Base-by-base conservation (phyloP, 2,329 filamentous ascomycete species). In the Thermothelomyces thermophilus region DNA sequence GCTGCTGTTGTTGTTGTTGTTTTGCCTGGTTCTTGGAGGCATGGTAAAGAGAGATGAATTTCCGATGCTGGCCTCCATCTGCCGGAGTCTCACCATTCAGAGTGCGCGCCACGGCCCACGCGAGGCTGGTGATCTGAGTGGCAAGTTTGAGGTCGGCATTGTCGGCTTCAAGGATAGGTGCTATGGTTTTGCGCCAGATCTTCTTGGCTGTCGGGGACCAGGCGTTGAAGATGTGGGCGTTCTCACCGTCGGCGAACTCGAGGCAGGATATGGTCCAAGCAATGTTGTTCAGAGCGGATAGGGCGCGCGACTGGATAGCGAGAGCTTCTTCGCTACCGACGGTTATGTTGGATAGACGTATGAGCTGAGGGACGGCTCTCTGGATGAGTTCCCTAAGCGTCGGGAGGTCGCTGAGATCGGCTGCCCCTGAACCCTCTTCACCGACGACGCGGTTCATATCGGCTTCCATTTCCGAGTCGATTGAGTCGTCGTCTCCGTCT, bases 361-460 rank as follows among this genome's bases (percentile, higher is more conserved):
- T 66, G 41, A 80, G 64, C 52, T 75, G 68, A 2, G 74, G 74
- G 10, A 75, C 65, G 20, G 73, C 74, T 39, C 60, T 65, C 16
- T 68, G 64, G 24, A 76, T 60, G 11, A 77, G 67, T 34, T 68
- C 67, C 44, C 73, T 72, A 30, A 83, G 69, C 3, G 77, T 77
- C 13, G 78, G 76, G 22, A 79, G 63, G 55, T 79, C 73, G 53
- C 78, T 70, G 41, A 79, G 69, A 36, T 66, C 68, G 46, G 56
- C 67, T 10, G 65, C 60, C n/a, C 70, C 68, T 7, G 70, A 69
- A 17, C 69, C 67, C 35, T 71, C 69, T 22, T 60, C 69, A 2
- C 76, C 79, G 0, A 77, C 77, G 2, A 86, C 80, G 65, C 78
- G 73, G 3, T 80, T 80, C 77, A 86, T 82, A 59, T 86, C 83